Conservation (phyloP, 1,139 yeast genomes). For the Yamadazyma oceani region DNA sequence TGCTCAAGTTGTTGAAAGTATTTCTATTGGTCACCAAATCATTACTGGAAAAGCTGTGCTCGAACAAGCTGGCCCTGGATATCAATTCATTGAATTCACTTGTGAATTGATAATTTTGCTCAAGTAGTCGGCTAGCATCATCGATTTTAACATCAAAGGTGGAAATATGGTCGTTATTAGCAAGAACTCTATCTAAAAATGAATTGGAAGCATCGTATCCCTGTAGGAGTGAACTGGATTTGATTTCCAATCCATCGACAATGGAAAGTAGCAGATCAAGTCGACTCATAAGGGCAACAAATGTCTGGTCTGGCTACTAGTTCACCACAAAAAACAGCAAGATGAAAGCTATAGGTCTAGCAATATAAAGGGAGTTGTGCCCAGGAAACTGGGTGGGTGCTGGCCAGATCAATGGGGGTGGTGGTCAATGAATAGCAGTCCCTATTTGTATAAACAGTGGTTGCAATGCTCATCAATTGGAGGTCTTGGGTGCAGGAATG, state of each 20-base stretch:
- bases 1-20: constrained; percentile 49
- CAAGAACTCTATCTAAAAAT: constrained; percentile 23
- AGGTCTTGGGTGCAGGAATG: background rate
- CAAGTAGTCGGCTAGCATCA: constrained; percentile 24
- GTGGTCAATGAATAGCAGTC: no score
- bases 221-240: constrained; percentile 24
- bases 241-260: constrained; percentile 28
- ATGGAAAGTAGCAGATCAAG: constrained; percentile 10
- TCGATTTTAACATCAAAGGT: constrained; percentile 34
- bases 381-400: no score
- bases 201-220: constrained; percentile 24
- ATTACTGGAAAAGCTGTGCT: constrained; percentile 31
- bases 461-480: no score
- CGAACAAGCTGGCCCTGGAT: constrained; percentile 36
- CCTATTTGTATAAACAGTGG: no score
- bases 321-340: no score
- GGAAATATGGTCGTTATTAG: constrained; percentile 23
- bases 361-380: no score
- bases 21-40: constrained; percentile 42
- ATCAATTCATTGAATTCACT: constrained; percentile 30
- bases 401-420: no score
- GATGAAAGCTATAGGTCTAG: background rate
- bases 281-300: constrained; percentile 3
- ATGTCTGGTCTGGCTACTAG: no score
- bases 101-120: constrained; percentile 24